Percentiles rank a stretch among this genome's conserved stretches.
phyloP scores from a whole-genome alignment of 1,284 basidiomycete species.

The Irpex rosettiformis region DNA sequence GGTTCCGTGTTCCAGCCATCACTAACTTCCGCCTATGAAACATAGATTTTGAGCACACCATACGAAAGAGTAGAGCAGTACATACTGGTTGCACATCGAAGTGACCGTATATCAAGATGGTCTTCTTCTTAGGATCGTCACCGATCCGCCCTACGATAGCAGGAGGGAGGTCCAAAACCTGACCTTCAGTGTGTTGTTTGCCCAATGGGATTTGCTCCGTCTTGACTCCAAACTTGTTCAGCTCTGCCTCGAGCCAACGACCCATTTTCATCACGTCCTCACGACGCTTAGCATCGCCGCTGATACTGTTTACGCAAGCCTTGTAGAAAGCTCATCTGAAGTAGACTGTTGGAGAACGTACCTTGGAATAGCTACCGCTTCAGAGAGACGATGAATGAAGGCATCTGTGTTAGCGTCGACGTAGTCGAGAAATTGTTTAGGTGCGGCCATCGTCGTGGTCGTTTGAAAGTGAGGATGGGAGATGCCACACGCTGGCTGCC shows the following conservation, averaged over 20 bases:
- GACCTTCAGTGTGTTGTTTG: constrained; percentile 77
- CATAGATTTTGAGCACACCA: background rate
- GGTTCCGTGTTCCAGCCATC: constrained; percentile 95
- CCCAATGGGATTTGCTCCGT: constrained; percentile 78
- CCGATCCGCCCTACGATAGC: constrained; percentile 87
- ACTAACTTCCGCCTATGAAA: constrained; percentile 54
- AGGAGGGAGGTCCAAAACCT: constrained; percentile 81
- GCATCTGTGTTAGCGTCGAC: constrained; percentile 69
- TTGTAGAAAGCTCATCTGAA: background rate
- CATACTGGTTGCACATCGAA: constrained; percentile 83
- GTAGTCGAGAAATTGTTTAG: constrained; percentile 50
- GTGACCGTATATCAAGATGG: constrained; percentile 89
- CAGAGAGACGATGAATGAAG: constrained; percentile 76
- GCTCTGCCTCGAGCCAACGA: constrained; percentile 71
- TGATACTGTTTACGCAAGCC: constrained; percentile 44
- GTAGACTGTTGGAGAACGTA: constrained; percentile 29
- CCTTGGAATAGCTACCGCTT: constrained; percentile 91
- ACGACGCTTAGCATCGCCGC: constrained; percentile 64
- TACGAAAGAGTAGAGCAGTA: constrained; percentile 12
- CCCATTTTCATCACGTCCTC: constrained; percentile 83
- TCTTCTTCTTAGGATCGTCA: constrained; percentile 85
- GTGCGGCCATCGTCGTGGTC: constrained; percentile 32
- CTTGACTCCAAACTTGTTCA: constrained; percentile 72
- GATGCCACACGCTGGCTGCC: background rate
- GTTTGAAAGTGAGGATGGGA: background rate